Conservation (phyloP, 2,329 filamentous ascomycete species). For the Ophiostoma novo-ulmi region DNA sequence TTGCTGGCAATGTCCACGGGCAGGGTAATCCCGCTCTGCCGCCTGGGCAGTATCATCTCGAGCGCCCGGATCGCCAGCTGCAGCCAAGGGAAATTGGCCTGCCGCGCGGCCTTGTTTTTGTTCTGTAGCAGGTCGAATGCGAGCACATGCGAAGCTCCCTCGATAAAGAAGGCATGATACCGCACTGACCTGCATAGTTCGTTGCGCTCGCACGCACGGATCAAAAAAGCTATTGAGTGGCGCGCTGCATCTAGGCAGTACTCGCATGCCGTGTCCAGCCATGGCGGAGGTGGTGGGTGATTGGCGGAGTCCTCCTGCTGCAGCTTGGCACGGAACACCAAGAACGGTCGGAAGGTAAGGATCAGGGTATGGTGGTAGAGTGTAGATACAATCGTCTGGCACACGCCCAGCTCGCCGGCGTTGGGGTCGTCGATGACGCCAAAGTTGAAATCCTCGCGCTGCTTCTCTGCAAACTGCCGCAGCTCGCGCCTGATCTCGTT, state of each 20-base stretch:
- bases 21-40: background rate
- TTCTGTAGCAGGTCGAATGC: slow-evolving; percentile 25
- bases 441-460: slow-evolving; percentile 23
- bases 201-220: slow-evolving; percentile 22
- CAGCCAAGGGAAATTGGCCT: slow-evolving; percentile 24
- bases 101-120: slow-evolving; percentile 18
- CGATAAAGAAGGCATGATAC: slow-evolving; percentile 27
- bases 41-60: slow-evolving; percentile 20
- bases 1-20: slow-evolving; percentile 23
- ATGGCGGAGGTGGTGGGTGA: slow-evolving; percentile 24
- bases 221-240: slow-evolving; percentile 25
- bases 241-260: slow-evolving; percentile 26
- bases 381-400: slow-evolving; percentile 26
- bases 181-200: slow-evolving; percentile 24
- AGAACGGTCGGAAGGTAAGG: slow-evolving; percentile 26
- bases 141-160: slow-evolving; percentile 25
- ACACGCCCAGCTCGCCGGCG: slow-evolving; percentile 24
- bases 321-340: slow-evolving; percentile 26
- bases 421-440: slow-evolving; percentile 23
- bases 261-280: slow-evolving; percentile 26
- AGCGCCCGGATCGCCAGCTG: slow-evolving; percentile 24
- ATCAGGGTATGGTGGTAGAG: slow-evolving; percentile 28
- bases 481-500: slow-evolving; percentile 26
- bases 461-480: slow-evolving; percentile 25
- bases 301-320: slow-evolving; percentile 20